Evolutionary conservation across 2,329 filamentous ascomycete species (phyloP).

Genomic region (Penicillium expansum): DNA sequence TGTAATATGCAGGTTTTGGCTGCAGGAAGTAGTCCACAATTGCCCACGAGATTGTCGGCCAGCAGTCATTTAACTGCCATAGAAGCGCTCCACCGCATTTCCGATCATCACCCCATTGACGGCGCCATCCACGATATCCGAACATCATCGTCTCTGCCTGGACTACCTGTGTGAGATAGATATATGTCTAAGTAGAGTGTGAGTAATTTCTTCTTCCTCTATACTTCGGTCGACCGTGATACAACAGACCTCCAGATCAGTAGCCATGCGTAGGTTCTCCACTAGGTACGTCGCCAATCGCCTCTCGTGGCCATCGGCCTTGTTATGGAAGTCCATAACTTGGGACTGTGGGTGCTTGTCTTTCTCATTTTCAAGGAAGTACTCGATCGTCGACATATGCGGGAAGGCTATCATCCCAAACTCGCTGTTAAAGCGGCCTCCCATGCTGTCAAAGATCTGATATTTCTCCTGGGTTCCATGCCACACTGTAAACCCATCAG

Average conservation of each 20-base stretch:
- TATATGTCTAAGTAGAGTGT: not conserved
- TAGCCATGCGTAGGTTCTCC: not conserved
- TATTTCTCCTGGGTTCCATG: not conserved
- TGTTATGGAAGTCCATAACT: not conserved
- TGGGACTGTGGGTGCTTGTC: not conserved
- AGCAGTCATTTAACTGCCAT: not conserved
- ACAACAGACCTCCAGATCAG: not conserved
- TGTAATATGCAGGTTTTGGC: not conserved
- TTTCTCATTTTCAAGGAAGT: not conserved
- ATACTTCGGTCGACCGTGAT: too few species aligned
- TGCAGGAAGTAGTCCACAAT: not conserved
- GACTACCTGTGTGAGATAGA: not conserved
- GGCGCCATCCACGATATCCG: not conserved
- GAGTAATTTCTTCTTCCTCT: too few species aligned
- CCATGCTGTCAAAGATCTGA: not conserved
- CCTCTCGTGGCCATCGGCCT: not conserved
- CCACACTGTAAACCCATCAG: not conserved
- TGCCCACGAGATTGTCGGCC: not conserved
- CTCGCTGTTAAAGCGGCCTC: not conserved
- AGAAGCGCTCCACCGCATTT: not conserved
- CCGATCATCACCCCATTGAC: not conserved
- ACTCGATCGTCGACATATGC: not conserved
- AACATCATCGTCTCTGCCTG: not conserved
- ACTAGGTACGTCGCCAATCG: not conserved
- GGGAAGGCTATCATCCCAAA: not conserved